A percentile compares a stretch with the other conserved stretches of the same genome.
phyloP scores from a whole-genome alignment of 1,139 yeast species.

The Zygosaccharomyces sapae region DNA sequence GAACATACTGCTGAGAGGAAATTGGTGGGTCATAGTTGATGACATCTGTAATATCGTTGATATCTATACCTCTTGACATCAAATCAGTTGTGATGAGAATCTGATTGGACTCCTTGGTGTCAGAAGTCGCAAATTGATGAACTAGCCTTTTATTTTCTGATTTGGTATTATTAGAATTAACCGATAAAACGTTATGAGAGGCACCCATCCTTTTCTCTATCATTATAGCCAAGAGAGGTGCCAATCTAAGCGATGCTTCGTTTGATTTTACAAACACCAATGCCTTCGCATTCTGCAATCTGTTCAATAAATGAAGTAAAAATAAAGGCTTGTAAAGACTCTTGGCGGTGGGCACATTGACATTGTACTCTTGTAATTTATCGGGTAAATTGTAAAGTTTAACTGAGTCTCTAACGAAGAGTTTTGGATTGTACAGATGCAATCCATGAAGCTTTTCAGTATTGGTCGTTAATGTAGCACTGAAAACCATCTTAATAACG shows the following conservation, averaged over 20 bases:
- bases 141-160: slow-evolving; percentile 47
- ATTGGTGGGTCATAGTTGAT: slow-evolving; percentile 87
- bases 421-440: slow-evolving; percentile 61
- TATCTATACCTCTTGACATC: slow-evolving; percentile 91
- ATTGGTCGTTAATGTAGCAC: slow-evolving; percentile 92
- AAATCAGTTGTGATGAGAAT: slow-evolving; percentile 84
- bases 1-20: slow-evolving; percentile 87
- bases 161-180: slow-evolving; percentile 51
- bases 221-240: slow-evolving; percentile 54
- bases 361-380: slow-evolving; percentile 48
- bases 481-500: slow-evolving; percentile 65
- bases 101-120: slow-evolving; percentile 34
- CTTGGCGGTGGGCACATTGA: slow-evolving; percentile 53
- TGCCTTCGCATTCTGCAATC: slow-evolving; percentile 29
- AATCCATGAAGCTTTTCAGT: slow-evolving; percentile 78
- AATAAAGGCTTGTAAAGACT: slow-evolving; percentile 70
- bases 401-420: slow-evolving; percentile 65
- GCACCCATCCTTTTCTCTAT: slow-evolving; percentile 27
- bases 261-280: slow-evolving; percentile 79
- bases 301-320: slow-evolving; percentile 50
- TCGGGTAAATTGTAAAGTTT: slow-evolving; percentile 51
- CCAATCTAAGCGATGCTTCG: slow-evolving; percentile 75
- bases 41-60: slow-evolving; percentile 66
- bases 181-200: slow-evolving; percentile 35
- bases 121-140: slow-evolving; percentile 46